Evolutionary conservation across 768 basidiomycete genomes (phyloP), one percentile per base, ranked within the genome.

Genomic region (Kwoniella dendrophila): DNA sequence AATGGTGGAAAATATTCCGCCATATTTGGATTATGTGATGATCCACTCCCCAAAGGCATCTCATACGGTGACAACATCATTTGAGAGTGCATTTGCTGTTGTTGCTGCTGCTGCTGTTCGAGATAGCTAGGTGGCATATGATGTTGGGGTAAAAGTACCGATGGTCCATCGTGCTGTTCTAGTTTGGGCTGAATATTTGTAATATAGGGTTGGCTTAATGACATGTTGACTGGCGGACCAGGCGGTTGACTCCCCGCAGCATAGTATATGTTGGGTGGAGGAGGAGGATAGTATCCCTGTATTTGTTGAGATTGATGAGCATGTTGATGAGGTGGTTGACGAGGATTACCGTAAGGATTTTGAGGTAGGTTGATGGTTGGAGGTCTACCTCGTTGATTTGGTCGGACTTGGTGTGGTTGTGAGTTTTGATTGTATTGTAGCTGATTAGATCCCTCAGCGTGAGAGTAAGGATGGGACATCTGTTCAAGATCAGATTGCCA

Each of bases 261-360:
- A 49, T 68, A 64, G 51, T 38, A 68, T 44, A 64, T 68, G 32
- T 62, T 64, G 14, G 67, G 63, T 18, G 59, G 59, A 5, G 59
- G 59, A 27, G 59, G 59, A 29, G 50, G 50, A 33, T 60, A 60
- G 43, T 60, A 60, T 24, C 33, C 41, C 24, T 49, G 36, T 40
- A 54, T 38, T 26, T 47, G 45, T 26, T 38, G 56, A 16, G 36
- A 22, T 34, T 49, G 47, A n/a, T 49, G 10, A 20, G 43, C 27
- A 36, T 49, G 41, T 11, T 40, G 48, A 14, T 50, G 48, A 12
- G 22, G 56, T 14, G 44, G 59, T 1, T 48, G 57, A 38, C 12
- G 12, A 16, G 24, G 47, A 49, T 51, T 29, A 20, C 18, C 34
- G 24, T 58, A 58, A 16, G 56, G 56, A 40, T 50, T 58, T 29